phyloP scores from a whole-genome alignment of 345 rosid species.

The Corchorus olitorius region DNA sequence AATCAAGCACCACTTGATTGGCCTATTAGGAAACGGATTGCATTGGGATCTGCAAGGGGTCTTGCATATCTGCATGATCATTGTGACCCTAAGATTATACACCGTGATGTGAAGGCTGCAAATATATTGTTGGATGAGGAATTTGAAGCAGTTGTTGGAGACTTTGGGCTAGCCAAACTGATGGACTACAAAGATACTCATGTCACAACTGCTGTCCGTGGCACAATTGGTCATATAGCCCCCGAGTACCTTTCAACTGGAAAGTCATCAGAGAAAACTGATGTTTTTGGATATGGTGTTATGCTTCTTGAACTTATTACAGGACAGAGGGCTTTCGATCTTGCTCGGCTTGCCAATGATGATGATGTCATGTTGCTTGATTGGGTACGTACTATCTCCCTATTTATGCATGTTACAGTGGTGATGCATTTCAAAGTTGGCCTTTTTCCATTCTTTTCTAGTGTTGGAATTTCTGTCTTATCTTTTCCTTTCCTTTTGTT shows the following conservation, averaged over 20 bases:
- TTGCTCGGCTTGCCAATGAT: conserved; percentile 94
- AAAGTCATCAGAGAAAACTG: conserved; percentile 93
- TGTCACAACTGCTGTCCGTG: conserved; percentile 94
- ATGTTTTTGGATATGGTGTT: conserved; percentile 95
- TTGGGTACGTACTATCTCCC: conserved; percentile 57
- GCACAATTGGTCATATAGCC: conserved; percentile 96
- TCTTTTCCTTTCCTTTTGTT: neutral
- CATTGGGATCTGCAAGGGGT: conserved; percentile 90
- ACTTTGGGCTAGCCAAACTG: conserved; percentile 89
- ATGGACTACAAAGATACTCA: conserved; percentile 93
- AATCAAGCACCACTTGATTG: conserved; percentile 61
- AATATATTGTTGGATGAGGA: conserved; percentile 91
- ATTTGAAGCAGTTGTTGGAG: conserved; percentile 96
- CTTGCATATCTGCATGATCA: conserved; percentile 92
- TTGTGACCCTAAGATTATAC: conserved; percentile 93
- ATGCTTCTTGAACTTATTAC: conserved; percentile 98
- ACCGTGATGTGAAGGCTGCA: conserved; percentile 96
- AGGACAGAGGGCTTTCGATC: conserved; percentile 93
- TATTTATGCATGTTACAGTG: neutral
- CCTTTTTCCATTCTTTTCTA: neutral
- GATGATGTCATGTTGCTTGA: conserved; percentile 94
- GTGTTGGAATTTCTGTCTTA: neutral
- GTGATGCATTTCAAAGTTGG: neutral
- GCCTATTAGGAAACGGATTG: conserved; percentile 68
- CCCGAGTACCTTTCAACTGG: conserved; percentile 96